These are phyloP conservation scores for Oenanthe javanica DNA, from an alignment of 140 eudicot genomes.

Conservation along the genomic window DNA sequence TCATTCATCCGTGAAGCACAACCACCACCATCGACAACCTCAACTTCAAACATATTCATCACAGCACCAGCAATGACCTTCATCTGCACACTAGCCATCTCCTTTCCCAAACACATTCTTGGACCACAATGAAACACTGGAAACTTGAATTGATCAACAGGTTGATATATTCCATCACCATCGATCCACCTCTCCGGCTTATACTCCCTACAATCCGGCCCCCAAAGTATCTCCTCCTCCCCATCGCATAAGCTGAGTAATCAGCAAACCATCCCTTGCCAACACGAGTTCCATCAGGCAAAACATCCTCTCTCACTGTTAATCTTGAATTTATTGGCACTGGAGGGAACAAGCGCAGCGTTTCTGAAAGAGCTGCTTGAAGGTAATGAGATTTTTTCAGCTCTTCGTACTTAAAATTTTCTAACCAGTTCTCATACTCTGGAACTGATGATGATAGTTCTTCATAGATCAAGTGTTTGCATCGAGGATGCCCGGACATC, in stretches of 20 bases:
- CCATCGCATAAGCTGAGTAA: slow-evolving; percentile 61
- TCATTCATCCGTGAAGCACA: slow-evolving; percentile 23
- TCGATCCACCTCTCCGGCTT: slow-evolving; percentile 63
- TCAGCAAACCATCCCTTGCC: slow-evolving; percentile 52
- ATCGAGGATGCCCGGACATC: slow-evolving; percentile 36
- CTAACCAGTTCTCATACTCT: neutral
- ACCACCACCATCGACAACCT: slow-evolving; percentile 49
- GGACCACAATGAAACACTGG: slow-evolving; percentile 68
- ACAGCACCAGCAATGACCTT: slow-evolving; percentile 41
- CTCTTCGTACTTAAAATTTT: slow-evolving; percentile 26
- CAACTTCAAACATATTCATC: slow-evolving; percentile 42
- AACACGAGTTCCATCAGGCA: slow-evolving; percentile 40
- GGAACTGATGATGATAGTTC: slow-evolving; percentile 21
- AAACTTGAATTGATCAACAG: slow-evolving; percentile 40
- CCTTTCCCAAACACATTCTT: slow-evolving; percentile 57
- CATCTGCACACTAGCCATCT: slow-evolving; percentile 64
- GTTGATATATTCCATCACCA: slow-evolving; percentile 29
- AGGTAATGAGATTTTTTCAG: slow-evolving; percentile 33
- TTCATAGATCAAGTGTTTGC: slow-evolving; percentile 23
- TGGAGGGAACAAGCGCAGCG: slow-evolving; percentile 59
- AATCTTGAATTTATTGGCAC: slow-evolving; percentile 47
- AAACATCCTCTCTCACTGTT: slow-evolving; percentile 28
- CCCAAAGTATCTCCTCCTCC: slow-evolving; percentile 62
- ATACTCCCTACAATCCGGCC: slow-evolving; percentile 42
- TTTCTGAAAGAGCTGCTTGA: slow-evolving; percentile 57